phyloP scores from a whole-genome alignment of 1,139 yeast genomes.

The Debaryomyces nepalensis region DNA sequence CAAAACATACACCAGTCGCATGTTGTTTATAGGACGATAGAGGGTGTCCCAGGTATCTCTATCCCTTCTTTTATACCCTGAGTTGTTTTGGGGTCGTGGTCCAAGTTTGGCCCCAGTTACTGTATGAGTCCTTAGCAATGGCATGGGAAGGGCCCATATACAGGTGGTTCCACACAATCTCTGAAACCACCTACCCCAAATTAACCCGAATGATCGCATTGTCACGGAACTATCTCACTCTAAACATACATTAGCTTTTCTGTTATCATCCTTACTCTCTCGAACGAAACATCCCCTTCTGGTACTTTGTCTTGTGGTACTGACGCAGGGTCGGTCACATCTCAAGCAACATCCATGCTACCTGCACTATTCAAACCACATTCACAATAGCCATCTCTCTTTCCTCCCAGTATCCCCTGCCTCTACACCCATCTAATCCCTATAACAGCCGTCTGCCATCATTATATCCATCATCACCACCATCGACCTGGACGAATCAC shows the following conservation, averaged over 20 bases:
- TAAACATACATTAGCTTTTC: not conserved
- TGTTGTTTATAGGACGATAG: too few relatives aligned
- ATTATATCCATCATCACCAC: too few relatives aligned
- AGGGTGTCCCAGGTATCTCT: too few relatives aligned
- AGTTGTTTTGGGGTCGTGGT: not conserved
- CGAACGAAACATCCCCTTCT: not conserved
- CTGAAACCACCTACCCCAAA: not conserved
- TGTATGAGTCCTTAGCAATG: constrained; percentile 7
- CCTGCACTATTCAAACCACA: too few relatives aligned
- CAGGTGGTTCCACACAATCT: constrained; percentile 1
- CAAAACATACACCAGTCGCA: constrained; percentile 1
- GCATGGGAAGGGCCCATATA: too few relatives aligned
- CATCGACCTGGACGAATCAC: too few relatives aligned
- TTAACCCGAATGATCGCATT: too few relatives aligned
- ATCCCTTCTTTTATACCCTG: constrained; percentile 1
- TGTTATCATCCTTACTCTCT: not conserved
- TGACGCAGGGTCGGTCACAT: too few relatives aligned
- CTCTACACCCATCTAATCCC: too few relatives aligned
- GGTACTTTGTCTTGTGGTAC: not conserved
- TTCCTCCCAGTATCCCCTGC: not conserved
- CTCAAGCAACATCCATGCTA: not conserved
- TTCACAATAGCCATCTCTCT: too few relatives aligned
- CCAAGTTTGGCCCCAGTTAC: constrained; percentile 2
- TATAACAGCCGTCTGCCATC: too few relatives aligned
- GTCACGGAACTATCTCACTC: too few relatives aligned